Evolutionary conservation across 371 early-diverging fungal species (phyloP), one percentile per base, ranked within the genome.

Genomic region (Funneliformis caledonium): DNA sequence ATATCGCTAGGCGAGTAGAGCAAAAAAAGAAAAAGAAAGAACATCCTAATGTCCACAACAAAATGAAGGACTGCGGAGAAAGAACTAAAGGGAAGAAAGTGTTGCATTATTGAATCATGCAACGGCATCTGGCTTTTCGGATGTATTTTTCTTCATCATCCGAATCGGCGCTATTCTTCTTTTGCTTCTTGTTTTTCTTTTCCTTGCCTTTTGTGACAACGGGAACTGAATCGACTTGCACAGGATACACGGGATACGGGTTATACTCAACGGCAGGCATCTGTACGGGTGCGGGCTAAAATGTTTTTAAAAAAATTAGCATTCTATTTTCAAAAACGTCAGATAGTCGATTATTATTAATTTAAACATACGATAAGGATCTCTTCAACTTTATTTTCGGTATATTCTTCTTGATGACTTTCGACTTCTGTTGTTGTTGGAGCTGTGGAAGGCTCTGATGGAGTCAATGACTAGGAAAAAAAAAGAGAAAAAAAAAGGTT

Each of bases 111-210:
- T 56, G 52, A 56, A 78, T 78, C 19, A 67, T 22, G 69, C 79
- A 78, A 56, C 79, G 69, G 19, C 79, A 78, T 31, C 22, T 69
- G 16, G 79, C 68, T 19, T 61, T 42, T 69, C 69, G n/a, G 31
- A 78, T 37, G 16, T 43, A 50, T 11, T 56, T 69, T 12, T 76
- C 77, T 2, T 76, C 77, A 16, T 76, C 65, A 76, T 37, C 14
- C 8, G 9, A 19, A 43, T 43, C n/a, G 19, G 6, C 60, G 12
- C 22, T 37, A n/a, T 68, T 78, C n/a, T 68, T 68, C 43, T 78
- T 68, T 22, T 78, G 67, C 33, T 78, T 68, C 22, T 78, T 64
- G 6, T 78, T 47, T 68, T 68, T 67, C 7, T 69, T 69, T 48
- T 48, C 69, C 33, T 68, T 68, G 6, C 31, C 37, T 11, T 10